These are phyloP conservation scores for Xerocomellus dryophilus DNA, from an alignment of 768 basidiomycete genomes.

Conservation along the genomic window DNA sequence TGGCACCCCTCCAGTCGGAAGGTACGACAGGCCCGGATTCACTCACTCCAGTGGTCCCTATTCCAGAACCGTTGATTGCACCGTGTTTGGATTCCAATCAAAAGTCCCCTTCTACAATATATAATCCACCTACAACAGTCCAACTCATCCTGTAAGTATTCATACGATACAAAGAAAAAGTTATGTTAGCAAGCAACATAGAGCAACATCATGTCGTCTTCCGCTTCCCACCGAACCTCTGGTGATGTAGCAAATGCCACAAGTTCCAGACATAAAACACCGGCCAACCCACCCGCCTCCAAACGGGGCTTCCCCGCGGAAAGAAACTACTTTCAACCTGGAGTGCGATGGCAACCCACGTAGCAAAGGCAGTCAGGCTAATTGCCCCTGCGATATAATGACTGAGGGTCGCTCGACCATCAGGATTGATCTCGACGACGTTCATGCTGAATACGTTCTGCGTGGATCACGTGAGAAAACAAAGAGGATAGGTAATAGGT, in stretches of 20 bases:
- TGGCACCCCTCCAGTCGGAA: too few species aligned
- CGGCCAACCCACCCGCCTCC: conserved; percentile 25
- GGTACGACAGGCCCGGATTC: too few species aligned
- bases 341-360: conserved; percentile 57
- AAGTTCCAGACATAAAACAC: neutral
- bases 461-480: conserved; percentile 1
- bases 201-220: conserved; percentile 8
- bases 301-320: conserved; percentile 7
- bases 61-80: too few species aligned
- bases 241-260: neutral
- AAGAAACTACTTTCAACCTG: conserved; percentile 35
- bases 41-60: too few species aligned
- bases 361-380: conserved; percentile 45
- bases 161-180: neutral
- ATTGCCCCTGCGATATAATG: conserved; percentile 43
- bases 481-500: neutral
- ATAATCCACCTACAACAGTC: neutral
- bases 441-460: conserved; percentile 61
- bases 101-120: neutral
- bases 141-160: neutral
- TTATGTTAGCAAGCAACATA: neutral
- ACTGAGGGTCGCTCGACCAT: conserved; percentile 26
- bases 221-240: neutral
- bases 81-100: neutral
- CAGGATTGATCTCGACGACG: conserved; percentile 40